These are phyloP conservation scores for Podaxis pistillaris DNA, from an alignment of 768 basidiomycete species.

Conservation along the genomic window DNA sequence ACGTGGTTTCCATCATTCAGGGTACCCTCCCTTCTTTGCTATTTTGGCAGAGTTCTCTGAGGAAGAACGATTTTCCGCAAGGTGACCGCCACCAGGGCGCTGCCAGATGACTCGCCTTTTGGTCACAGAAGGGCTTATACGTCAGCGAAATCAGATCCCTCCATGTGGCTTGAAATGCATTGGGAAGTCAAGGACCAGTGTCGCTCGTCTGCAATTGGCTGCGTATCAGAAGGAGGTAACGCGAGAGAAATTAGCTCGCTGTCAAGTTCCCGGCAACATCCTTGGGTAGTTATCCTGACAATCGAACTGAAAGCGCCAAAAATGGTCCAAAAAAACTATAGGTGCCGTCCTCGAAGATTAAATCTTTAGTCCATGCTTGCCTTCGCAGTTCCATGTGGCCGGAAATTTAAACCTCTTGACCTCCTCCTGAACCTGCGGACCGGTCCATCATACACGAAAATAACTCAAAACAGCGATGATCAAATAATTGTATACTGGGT, in stretches of 20 bases:
- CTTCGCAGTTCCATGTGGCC: no score
- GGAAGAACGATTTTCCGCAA: neutral
- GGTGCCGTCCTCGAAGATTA: no score
- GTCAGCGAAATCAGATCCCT: neutral
- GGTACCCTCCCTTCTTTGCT: neutral
- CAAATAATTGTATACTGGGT: neutral
- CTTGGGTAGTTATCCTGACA: no score
- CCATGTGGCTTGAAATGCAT: neutral
- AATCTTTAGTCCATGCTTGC: no score
- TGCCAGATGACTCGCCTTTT: neutral
- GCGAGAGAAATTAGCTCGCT: no score
- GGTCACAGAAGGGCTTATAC: neutral
- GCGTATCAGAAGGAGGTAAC: neutral
- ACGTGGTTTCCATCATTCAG: neutral
- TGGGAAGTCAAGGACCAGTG: neutral
- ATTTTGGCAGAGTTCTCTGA: neutral
- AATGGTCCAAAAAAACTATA: no score
- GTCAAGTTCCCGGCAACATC: no score
- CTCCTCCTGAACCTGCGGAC: no score
- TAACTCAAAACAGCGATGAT: neutral
- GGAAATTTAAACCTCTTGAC: no score
- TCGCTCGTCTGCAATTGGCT: neutral
- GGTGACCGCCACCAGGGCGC: neutral
- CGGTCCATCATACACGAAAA: neutral
- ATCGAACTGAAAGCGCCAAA: no score